Evolutionary conservation across 352 stramenopile genomes (phyloP).

Genomic region (Albugo candida): DNA sequence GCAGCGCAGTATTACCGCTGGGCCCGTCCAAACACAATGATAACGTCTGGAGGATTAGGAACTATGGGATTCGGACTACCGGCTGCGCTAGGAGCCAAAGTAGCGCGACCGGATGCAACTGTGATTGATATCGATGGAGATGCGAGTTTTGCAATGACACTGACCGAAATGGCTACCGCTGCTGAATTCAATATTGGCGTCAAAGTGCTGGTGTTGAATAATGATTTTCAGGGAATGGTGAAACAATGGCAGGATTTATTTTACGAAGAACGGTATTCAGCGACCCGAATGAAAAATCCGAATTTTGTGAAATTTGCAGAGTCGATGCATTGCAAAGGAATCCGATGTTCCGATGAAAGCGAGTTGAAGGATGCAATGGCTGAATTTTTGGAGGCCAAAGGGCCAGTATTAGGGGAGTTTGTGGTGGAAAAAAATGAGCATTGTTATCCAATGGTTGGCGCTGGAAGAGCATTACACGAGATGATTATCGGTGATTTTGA

Average conservation of each 20-base stretch:
- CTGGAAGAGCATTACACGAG: constrained; percentile 79
- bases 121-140: constrained; percentile 89
- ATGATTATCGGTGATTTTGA: constrained; percentile 95
- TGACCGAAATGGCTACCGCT: constrained; percentile 90
- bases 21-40: constrained; percentile 85
- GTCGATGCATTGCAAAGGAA: constrained; percentile 82
- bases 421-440: constrained; percentile 88
- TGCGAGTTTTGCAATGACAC: constrained; percentile 92
- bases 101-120: constrained; percentile 65
- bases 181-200: constrained; percentile 86
- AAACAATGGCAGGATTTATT: constrained; percentile 96
- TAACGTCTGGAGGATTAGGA: constrained; percentile 85
- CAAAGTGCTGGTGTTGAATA: constrained; percentile 93
- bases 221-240: constrained; percentile 95
- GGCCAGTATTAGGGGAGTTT: constrained; percentile 87
- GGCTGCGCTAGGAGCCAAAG: constrained; percentile 87
- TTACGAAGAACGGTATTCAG: constrained; percentile 87
- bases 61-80: constrained; percentile 92
- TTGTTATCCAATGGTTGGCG: constrained; percentile 89
- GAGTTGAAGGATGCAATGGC: constrained; percentile 83
- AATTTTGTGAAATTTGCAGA: constrained; percentile 87
- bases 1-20: constrained; percentile 91
- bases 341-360: constrained; percentile 78
- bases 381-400: constrained; percentile 85
- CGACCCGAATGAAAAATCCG: constrained; percentile 83